A percentile compares a stretch with the other conserved stretches of the same genome.
These are phyloP conservation scores for Rubia tinctorum DNA, from an alignment of 305 asterid species.

Conservation along the genomic window DNA sequence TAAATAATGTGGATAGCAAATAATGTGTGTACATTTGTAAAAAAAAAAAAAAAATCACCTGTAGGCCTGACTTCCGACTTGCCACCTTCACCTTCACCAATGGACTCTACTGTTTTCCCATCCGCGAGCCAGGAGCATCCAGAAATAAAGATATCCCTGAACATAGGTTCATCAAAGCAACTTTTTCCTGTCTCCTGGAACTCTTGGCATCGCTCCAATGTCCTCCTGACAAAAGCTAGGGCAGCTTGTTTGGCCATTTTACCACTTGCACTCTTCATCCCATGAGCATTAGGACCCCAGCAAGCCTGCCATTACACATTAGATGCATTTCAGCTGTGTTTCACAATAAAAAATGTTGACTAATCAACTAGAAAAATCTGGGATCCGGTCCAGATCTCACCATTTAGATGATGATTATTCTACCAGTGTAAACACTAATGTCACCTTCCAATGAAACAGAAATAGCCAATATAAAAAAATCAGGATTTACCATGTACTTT, in stretches of 20 bases:
- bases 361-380: not conserved
- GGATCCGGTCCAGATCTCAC: constrained; percentile 7
- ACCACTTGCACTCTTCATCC: constrained; percentile 79
- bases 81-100: constrained; percentile 51
- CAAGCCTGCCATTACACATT: constrained; percentile 49
- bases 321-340: constrained; percentile 3
- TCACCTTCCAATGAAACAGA: constrained; percentile 6
- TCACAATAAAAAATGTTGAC: constrained; percentile 9
- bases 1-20: not conserved
- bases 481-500: constrained; percentile 74
- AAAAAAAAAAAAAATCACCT: constrained; percentile 39
- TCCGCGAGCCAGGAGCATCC: constrained; percentile 55
- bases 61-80: constrained; percentile 63
- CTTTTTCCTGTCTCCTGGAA: constrained; percentile 71
- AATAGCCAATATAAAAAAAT: constrained; percentile 15
- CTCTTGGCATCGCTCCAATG: constrained; percentile 67
- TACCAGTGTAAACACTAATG: not conserved
- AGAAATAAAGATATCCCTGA: constrained; percentile 65
- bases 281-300: constrained; percentile 79
- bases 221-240: constrained; percentile 73
- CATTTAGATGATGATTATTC: not conserved
- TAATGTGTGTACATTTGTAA: not conserved
- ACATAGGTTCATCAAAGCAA: constrained; percentile 73
- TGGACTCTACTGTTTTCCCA: constrained; percentile 42
- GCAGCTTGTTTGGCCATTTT: constrained; percentile 90